Evolutionary conservation across 164 flowering plant genomes (phyloP), one percentile per base, ranked within the genome.

Genomic region (Taxillus chinensis): DNA sequence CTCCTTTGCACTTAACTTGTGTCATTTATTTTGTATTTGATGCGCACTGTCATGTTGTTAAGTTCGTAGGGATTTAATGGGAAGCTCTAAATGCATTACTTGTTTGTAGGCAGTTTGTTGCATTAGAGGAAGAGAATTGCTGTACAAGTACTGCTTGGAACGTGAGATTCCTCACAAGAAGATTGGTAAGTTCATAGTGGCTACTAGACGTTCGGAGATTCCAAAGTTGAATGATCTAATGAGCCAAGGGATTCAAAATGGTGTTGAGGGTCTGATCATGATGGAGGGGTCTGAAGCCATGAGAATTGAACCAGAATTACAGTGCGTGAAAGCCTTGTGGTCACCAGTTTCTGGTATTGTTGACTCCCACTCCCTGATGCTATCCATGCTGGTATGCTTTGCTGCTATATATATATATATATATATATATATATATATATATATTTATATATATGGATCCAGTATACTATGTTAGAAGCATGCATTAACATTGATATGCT

Each of bases 101-200:
- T 27, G 27, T 27, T 27, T 27, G 55, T 73, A 86, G 95, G 86
- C 98, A 45, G 57, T 4, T 39, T 72, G 86, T 42, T 89, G 98
- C 66, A 81, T 79, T 7, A 77, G 76, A 70, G 96, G 98, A 57
- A 87, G 90, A 66, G 71, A 86, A 59, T 62, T 92, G 70, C 68
- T 92, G 55, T 92, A 90, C 71, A 60, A 72, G 15, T 92, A 86
- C 61, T 90, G 96, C 70, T 62, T 71, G 17, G 78, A 84, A 55
- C 82, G 58, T 66, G 85, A 71, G 41, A 66, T 92, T 63, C 86
- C 96, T 68, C 87, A 88, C 71, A 82, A 80, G 56, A 86, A 77
- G 77, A 77, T 79, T 67, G 96, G 96, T 12, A 92, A 92, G 74
- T 89, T 92, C 27, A 83, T 92, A 27, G 98, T 92, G 53, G 89